Percentiles rank a stretch among this genome's conserved stretches.
These are phyloP conservation scores for Plasmodium fragile DNA, from an alignment of 169 alveolate genomes.

Conservation along the genomic window DNA sequence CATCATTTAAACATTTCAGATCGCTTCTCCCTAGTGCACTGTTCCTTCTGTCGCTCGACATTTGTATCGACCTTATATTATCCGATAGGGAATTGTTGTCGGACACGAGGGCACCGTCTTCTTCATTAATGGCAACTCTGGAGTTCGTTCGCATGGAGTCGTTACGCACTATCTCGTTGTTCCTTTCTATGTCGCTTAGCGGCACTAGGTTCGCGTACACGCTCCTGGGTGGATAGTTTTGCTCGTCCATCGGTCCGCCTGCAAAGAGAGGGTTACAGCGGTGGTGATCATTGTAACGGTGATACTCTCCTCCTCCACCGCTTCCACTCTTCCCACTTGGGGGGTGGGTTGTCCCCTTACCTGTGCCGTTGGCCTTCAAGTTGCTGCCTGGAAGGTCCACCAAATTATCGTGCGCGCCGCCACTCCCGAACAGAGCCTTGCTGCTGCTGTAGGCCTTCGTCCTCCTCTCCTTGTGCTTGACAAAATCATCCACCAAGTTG, in stretches of 20 bases:
- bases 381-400: background rate
- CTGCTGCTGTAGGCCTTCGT: conserved; percentile 4
- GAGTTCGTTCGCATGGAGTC: conserved; percentile 22
- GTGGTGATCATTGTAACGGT: background rate
- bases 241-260: conserved; percentile 23
- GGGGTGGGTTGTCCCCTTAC: background rate
- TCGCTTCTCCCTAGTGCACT: conserved; percentile 59
- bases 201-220: conserved; percentile 42
- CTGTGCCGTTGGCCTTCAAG: background rate
- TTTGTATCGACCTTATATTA: conserved; percentile 57
- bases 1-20: conserved; percentile 37
- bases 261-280: conserved; percentile 2
- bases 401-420: background rate
- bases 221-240: background rate
- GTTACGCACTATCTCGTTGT: conserved; percentile 26
- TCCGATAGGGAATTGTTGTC: conserved; percentile 14
- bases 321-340: background rate
- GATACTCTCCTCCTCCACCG: background rate
- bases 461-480: conserved; percentile 1
- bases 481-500: background rate
- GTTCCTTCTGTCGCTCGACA: conserved; percentile 46
- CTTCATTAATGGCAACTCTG: conserved; percentile 16
- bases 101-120: background rate
- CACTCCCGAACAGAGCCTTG: background rate
- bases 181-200: conserved; percentile 42